Conservation (phyloP, 2,329 filamentous ascomycete genomes). For the Septoria linicola region DNA sequence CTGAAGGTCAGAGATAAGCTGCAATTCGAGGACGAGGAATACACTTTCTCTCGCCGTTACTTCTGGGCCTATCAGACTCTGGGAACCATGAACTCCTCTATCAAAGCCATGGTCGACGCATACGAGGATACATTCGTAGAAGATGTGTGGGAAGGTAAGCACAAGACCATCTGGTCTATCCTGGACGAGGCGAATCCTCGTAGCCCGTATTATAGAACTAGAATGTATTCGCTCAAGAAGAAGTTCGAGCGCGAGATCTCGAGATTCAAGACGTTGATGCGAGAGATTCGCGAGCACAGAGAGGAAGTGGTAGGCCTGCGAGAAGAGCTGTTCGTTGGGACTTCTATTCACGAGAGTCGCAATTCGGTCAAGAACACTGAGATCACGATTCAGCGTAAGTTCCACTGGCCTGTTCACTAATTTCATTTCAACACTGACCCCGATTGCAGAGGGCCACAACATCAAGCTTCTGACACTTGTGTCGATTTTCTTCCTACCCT, state of each 20-base stretch:
- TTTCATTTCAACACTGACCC: background rate
- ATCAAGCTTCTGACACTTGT: slow-evolving; percentile 61
- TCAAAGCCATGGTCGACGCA: slow-evolving; percentile 58
- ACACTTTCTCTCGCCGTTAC: slow-evolving; percentile 61
- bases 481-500: slow-evolving; percentile 60
- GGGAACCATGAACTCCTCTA: slow-evolving; percentile 59
- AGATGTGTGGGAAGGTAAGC: slow-evolving; percentile 58
- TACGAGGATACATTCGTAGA: slow-evolving; percentile 59
- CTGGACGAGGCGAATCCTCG: slow-evolving; percentile 47
- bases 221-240: slow-evolving; percentile 48
- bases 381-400: slow-evolving; percentile 49
- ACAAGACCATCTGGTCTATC: slow-evolving; percentile 58
- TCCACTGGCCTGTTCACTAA: background rate
- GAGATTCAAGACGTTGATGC: slow-evolving; percentile 49
- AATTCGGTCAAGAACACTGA: slow-evolving; percentile 58
- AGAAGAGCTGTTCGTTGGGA: slow-evolving; percentile 63
- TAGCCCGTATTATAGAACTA: slow-evolving; percentile 51
- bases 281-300: slow-evolving; percentile 54
- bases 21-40: slow-evolving; percentile 61
- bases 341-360: slow-evolving; percentile 60
- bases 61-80: slow-evolving; percentile 64
- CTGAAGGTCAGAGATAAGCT: slow-evolving; percentile 56
- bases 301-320: slow-evolving; percentile 58
- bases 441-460: slow-evolving; percentile 54
- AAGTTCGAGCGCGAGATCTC: slow-evolving; percentile 55